Percentiles rank a stretch among this genome's conserved stretches.
These are phyloP conservation scores for Carallia brachiata DNA, from an alignment of 345 rosid species.

Conservation along the genomic window DNA sequence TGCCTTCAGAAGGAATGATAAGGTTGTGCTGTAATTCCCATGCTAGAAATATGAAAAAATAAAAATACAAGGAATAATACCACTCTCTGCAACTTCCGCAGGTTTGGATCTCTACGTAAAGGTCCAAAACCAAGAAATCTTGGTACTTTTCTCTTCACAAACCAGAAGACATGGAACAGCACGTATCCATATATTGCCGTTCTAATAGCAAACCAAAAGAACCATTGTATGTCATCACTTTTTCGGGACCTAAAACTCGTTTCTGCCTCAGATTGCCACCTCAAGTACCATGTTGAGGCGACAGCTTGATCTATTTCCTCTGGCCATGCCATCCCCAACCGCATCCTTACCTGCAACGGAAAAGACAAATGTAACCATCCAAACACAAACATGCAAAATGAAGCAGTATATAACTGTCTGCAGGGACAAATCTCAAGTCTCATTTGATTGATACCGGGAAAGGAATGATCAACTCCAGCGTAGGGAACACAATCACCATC, in stretches of 20 bases:
- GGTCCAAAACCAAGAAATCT: conserved; percentile 81
- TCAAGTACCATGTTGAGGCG: conserved; percentile 80
- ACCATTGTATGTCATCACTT: conserved; percentile 55
- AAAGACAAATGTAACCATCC: conserved; percentile 8
- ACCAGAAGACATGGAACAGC: conserved; percentile 57
- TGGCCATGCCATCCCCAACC: conserved; percentile 90
- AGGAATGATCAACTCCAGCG: conserved; percentile 63
- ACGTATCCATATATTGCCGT: conserved; percentile 53
- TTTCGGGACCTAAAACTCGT: conserved; percentile 58
- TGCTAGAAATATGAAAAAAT: background rate
- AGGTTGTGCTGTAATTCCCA: background rate
- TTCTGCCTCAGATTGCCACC: conserved; percentile 87
- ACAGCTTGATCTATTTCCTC: conserved; percentile 70
- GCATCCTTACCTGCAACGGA: conserved; percentile 58
- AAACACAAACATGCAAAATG: conserved; percentile 5
- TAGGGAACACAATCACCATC: conserved; percentile 62
- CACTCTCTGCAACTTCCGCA: conserved; percentile 72
- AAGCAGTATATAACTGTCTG: background rate
- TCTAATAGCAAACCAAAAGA: conserved; percentile 67
- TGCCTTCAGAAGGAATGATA: background rate
- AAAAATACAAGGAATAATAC: too few relatives aligned
- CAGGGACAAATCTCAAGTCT: conserved; percentile 7
- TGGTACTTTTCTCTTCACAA: conserved; percentile 70
- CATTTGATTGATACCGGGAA: conserved; percentile 74
- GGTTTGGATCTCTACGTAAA: conserved; percentile 64